Base-by-base conservation (phyloP, 2,329 filamentous ascomycete genomes). In the Apiospora hydei region DNA sequence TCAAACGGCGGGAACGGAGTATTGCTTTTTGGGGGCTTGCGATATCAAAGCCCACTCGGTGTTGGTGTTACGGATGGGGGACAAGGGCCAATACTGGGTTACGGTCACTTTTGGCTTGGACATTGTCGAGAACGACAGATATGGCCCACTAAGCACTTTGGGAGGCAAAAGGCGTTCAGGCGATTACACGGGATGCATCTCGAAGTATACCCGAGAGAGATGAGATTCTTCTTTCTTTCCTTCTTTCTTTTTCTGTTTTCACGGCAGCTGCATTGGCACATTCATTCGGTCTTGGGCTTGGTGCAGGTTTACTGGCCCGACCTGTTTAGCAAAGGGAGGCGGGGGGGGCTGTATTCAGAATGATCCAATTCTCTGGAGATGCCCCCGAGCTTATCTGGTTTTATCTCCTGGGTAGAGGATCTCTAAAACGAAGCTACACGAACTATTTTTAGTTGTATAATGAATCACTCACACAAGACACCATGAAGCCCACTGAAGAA, bases 151-250 rank as follows among this genome's bases (percentile, higher is more conserved):
- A 4, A 53, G 10, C 34, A 38, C 34, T 18, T 6, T n/a, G 57
- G 57, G 34, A 64, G 57, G 57, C 57, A 38, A 38, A 64, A 38
- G 57, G 57, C 57, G 57, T 41, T 41, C 21, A 41, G 57, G 57
- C 34, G 30, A 64, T n/a, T 41, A 16, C 34, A 38, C 30, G 34
- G 57, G 34, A 38, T 64, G 21, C 34, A 34, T n/a, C 34, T 41
- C 34, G 34, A 11, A n/a, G 8, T 5, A 64, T 64, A 14, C 16
- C 16, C 26, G 18, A 64, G 34, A 61, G 16, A 41, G 18, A 64
- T 61, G 34, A 4, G 16, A n/a, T 64, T n/a, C 34, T 38, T 38
- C 34, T 38, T 8, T 38, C 7, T 6, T 38, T 38, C 34, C 26
- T 30, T 38, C 7, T 38, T 38, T 38, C 34, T 38, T 5, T 2